Percentiles rank a stretch among this genome's conserved stretches.
phyloP scores from a whole-genome alignment of 2,329 filamentous ascomycete species.

The Orbilia javanica region DNA sequence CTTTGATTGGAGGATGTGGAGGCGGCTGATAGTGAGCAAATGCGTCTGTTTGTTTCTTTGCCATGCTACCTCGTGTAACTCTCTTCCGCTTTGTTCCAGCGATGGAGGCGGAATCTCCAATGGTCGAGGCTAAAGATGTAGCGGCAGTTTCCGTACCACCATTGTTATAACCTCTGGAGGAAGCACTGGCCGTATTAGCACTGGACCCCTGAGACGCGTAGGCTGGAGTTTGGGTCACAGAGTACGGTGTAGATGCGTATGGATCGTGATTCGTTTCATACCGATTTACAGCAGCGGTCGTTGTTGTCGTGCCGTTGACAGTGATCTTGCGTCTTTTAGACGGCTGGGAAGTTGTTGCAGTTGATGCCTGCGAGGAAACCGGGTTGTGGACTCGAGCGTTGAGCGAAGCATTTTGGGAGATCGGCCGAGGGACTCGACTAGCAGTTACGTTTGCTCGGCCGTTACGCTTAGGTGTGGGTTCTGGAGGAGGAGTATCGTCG shows the following conservation, averaged over 20 bases:
- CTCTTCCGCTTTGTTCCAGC: slow-evolving; percentile 90
- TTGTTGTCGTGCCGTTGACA: slow-evolving; percentile 26
- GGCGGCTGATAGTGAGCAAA: slow-evolving; percentile 87
- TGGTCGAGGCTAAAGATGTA: slow-evolving; percentile 81
- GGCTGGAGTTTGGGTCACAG: slow-evolving; percentile 59
- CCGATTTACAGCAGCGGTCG: slow-evolving; percentile 48
- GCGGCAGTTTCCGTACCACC: slow-evolving; percentile 74
- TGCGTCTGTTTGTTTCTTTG: slow-evolving; percentile 75
- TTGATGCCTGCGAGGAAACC: slow-evolving; percentile 63
- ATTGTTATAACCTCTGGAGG: slow-evolving; percentile 58
- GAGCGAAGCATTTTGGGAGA: slow-evolving; percentile 64
- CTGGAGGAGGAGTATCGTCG: slow-evolving; percentile 75
- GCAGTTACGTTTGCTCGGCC: slow-evolving; percentile 55
- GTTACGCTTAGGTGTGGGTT: slow-evolving; percentile 62
- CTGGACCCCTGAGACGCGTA: slow-evolving; percentile 58
- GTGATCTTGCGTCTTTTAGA: slow-evolving; percentile 62
- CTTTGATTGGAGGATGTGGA: slow-evolving; percentile 88
- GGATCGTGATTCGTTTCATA: slow-evolving; percentile 59
- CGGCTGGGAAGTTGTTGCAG: slow-evolving; percentile 63
- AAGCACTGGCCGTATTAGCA: slow-evolving; percentile 59
- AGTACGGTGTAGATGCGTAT: slow-evolving; percentile 58
- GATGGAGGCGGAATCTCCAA: slow-evolving; percentile 57
- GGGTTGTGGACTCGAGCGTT: slow-evolving; percentile 64
- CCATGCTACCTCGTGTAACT: slow-evolving; percentile 65
- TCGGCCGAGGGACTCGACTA: slow-evolving; percentile 60